Conservation (phyloP, 192 early-diverging fungal genomes). For the Mortierella claussenii region DNA sequence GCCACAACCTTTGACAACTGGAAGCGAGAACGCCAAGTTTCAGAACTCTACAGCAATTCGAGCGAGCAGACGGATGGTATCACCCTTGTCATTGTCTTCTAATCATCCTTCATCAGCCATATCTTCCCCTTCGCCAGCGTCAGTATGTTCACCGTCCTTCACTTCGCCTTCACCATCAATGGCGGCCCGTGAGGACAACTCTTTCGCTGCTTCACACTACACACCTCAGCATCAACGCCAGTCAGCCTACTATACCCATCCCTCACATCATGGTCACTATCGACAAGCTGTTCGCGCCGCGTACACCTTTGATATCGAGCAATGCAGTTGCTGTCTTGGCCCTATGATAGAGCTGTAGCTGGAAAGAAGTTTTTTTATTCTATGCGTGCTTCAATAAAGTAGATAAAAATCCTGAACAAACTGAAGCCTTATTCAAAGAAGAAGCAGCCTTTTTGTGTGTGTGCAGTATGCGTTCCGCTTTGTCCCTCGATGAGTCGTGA, state of each 20-base stretch:
- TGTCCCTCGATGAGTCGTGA: no score
- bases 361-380: background rate
- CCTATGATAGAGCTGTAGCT: conserved; percentile 32
- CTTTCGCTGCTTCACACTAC: background rate
- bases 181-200: no score
- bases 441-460: no score
- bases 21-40: background rate
- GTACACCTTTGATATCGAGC: conserved; percentile 30
- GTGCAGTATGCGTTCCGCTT: no score
- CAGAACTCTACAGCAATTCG: conserved; percentile 17
- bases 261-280: background rate
- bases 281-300: background rate
- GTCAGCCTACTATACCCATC: conserved; percentile 11
- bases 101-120: background rate
- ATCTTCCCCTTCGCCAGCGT: background rate
- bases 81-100: conserved; percentile 16
- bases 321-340: conserved; percentile 48
- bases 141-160: background rate
- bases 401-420: no score
- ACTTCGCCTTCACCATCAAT: conserved; percentile 1
- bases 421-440: no score
- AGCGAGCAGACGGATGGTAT: conserved; percentile 22
- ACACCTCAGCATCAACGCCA: background rate
- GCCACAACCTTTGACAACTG: background rate
- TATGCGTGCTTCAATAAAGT: background rate